phyloP scores from a whole-genome alignment of 1,139 yeast genomes.

The Geotrichum phurueaensis region DNA sequence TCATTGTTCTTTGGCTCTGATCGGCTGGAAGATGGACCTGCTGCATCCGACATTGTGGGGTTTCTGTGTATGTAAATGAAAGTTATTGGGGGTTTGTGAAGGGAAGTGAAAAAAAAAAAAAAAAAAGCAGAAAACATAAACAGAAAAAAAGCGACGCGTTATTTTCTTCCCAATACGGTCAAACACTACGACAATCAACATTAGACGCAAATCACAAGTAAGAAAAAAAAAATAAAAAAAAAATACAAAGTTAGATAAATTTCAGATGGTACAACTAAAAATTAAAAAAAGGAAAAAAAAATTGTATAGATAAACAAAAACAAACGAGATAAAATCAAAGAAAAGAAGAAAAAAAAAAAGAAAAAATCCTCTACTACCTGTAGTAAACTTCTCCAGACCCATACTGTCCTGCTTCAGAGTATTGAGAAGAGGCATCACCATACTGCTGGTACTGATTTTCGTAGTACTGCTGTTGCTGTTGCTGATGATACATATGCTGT shows the following conservation, averaged over 20 bases:
- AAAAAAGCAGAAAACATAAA: not conserved
- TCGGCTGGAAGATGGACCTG: constrained; percentile 11
- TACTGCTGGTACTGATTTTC: constrained; percentile 1
- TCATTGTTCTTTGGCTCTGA: constrained; percentile 8
- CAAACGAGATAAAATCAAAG: not conserved
- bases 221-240: not conserved
- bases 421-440: not conserved
- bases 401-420: not conserved
- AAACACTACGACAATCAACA: not conserved
- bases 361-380: not conserved
- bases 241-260: not conserved
- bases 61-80: not conserved
- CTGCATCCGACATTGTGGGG: constrained; percentile 6
- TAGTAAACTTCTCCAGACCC: not conserved
- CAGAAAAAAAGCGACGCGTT: not conserved
- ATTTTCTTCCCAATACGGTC: not conserved
- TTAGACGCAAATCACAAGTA: not conserved
- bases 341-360: not conserved
- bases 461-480: not conserved
- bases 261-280: not conserved
- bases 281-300: not conserved
- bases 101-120: not conserved
- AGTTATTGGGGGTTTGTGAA: not conserved
- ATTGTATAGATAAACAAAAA: not conserved
- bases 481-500: constrained; percentile 1